Percentiles rank a stretch among this genome's conserved stretches.
These are phyloP conservation scores for Termitomyces sp. DNA, from an alignment of 768 basidiomycete species.

Conservation along the genomic window DNA sequence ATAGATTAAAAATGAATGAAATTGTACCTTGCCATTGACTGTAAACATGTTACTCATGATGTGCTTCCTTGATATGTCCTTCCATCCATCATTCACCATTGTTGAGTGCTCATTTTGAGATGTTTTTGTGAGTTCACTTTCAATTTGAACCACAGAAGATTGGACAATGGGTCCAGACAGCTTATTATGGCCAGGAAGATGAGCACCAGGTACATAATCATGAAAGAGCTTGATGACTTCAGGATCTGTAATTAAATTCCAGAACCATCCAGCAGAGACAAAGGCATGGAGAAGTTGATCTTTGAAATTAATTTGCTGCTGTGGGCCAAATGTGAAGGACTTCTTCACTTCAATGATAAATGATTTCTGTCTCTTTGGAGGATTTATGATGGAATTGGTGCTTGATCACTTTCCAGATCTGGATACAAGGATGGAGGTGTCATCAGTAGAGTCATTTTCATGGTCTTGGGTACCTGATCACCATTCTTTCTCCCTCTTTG, in stretches of 20 bases:
- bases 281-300: neutral
- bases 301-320: constrained; percentile 7
- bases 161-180: neutral
- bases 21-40: neutral
- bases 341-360: neutral
- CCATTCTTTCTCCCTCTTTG: neutral
- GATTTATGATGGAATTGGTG: neutral
- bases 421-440: too few species aligned
- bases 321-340: neutral
- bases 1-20: neutral
- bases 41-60: too few species aligned
- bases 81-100: too few species aligned
- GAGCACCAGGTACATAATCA: constrained; percentile 1
- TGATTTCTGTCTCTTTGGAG: neutral
- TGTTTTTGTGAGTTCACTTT: neutral
- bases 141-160: neutral
- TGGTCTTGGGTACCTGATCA: neutral
- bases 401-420: neutral
- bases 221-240: constrained; percentile 11
- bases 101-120: too few species aligned
- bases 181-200: neutral
- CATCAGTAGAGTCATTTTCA: too few species aligned
- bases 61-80: too few species aligned
- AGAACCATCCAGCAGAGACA: constrained; percentile 9
- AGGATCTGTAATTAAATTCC: neutral